Percentiles rank a stretch among this genome's conserved stretches.
These are phyloP conservation scores for Epichloe bromicola DNA, from an alignment of 2,329 filamentous ascomycete species.

Conservation along the genomic window DNA sequence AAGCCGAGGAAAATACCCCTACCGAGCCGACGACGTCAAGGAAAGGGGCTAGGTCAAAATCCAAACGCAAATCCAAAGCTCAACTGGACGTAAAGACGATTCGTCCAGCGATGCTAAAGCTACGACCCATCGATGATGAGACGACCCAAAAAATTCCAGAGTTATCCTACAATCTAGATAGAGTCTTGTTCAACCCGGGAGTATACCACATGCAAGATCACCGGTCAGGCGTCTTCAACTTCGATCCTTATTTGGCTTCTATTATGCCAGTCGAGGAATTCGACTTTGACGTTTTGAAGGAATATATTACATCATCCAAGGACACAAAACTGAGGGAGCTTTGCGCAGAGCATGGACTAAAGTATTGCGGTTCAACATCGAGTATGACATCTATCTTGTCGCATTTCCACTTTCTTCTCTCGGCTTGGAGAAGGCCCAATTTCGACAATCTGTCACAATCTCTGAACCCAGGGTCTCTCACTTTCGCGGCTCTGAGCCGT, in stretches of 20 bases:
- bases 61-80: slow-evolving; percentile 3
- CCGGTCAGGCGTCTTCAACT: slow-evolving; percentile 82
- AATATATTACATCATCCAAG: slow-evolving; percentile 84
- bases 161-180: slow-evolving; percentile 63
- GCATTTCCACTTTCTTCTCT: slow-evolving; percentile 89
- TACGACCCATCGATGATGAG: slow-evolving; percentile 20
- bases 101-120: slow-evolving; percentile 11
- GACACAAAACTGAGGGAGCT: slow-evolving; percentile 60
- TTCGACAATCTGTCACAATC: slow-evolving; percentile 50
- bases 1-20: not conserved
- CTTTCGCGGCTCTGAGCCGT: slow-evolving; percentile 60
- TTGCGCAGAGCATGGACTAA: slow-evolving; percentile 53
- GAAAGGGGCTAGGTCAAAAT: slow-evolving; percentile 1
- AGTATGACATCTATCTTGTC: slow-evolving; percentile 83
- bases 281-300: slow-evolving; percentile 73
- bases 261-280: slow-evolving; percentile 94
- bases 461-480: slow-evolving; percentile 47
- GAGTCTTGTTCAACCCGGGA: slow-evolving; percentile 90
- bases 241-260: slow-evolving; percentile 82
- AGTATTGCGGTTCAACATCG: slow-evolving; percentile 89
- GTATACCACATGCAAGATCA: slow-evolving; percentile 87
- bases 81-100: slow-evolving; percentile 17
- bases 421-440: slow-evolving; percentile 65
- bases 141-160: slow-evolving; percentile 25
- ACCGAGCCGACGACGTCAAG: not conserved